A percentile compares a stretch with the other conserved stretches of the same genome.
These are phyloP conservation scores for Maudiozyma humilis DNA, from an alignment of 1,139 yeast species.

Conservation along the genomic window DNA sequence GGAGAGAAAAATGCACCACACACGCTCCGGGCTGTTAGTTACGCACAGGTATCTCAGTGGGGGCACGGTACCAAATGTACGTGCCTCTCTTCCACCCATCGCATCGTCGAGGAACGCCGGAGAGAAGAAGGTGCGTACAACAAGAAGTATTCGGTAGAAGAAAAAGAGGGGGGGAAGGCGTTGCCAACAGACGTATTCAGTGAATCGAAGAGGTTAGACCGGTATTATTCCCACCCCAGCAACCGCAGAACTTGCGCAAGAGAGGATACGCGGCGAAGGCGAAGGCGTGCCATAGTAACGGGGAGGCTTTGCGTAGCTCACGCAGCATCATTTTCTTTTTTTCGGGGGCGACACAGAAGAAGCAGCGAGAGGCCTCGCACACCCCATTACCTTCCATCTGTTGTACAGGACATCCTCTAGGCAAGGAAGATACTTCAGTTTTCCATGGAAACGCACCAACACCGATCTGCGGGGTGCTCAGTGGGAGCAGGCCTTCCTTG, in stretches of 20 bases:
- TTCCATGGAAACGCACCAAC: neutral
- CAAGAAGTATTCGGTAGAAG: neutral
- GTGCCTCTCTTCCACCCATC: neutral
- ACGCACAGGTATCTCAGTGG: neutral
- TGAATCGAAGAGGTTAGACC: neutral
- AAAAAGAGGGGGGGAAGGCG: neutral
- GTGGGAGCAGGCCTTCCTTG: neutral
- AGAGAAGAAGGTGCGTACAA: too few relatives aligned
- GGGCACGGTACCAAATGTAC: too few relatives aligned
- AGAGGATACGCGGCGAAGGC: neutral
- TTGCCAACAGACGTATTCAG: too few relatives aligned
- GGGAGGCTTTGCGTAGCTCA: neutral
- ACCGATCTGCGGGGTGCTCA: neutral
- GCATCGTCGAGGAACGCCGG: neutral
- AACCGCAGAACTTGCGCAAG: neutral
- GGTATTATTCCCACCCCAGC: neutral
- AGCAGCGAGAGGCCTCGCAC: too few relatives aligned
- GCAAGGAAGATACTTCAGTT: neutral
- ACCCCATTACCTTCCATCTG: too few relatives aligned
- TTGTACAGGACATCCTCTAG: neutral
- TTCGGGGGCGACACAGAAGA: neutral
- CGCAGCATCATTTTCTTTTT: neutral
- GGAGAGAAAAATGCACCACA: neutral
- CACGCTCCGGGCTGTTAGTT: neutral
- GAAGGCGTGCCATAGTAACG: neutral